phyloP scores from a whole-genome alignment of 2,329 filamentous ascomycete genomes.

The Berkeleyomyces basicola region DNA sequence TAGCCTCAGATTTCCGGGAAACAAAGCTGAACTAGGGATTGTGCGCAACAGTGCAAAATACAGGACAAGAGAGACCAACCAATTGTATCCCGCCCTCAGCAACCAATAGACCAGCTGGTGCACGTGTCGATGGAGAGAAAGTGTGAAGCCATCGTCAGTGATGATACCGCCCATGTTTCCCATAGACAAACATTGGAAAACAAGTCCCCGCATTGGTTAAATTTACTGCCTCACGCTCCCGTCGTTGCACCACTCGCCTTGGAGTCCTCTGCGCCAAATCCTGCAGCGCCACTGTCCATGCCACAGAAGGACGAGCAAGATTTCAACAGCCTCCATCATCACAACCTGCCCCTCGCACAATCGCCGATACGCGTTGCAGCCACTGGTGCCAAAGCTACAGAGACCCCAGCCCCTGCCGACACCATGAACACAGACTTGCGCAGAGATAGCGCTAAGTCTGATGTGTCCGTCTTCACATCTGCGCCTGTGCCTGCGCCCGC shows the following conservation, averaged over 20 bases:
- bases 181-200: neutral
- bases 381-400: neutral
- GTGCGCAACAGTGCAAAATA: neutral
- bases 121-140: conserved; percentile 2
- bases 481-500: neutral
- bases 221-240: neutral
- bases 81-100: neutral
- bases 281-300: neutral
- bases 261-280: neutral
- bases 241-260: neutral
- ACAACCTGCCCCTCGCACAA: neutral
- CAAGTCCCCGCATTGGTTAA: neutral
- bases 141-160: conserved; percentile 3
- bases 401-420: neutral
- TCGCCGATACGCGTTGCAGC: neutral
- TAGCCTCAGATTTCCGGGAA: neutral
- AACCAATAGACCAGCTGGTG: neutral
- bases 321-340: neutral
- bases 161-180: neutral
- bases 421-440: neutral
- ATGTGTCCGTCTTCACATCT: neutral
- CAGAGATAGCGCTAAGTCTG: neutral
- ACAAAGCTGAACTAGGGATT: neutral
- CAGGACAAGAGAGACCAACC: neutral
- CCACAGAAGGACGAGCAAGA: neutral